Evolutionary conservation across 345 rosid genomes (phyloP), one percentile per base, ranked within the genome.

Genomic region (Crucihimalaya himalaica): DNA sequence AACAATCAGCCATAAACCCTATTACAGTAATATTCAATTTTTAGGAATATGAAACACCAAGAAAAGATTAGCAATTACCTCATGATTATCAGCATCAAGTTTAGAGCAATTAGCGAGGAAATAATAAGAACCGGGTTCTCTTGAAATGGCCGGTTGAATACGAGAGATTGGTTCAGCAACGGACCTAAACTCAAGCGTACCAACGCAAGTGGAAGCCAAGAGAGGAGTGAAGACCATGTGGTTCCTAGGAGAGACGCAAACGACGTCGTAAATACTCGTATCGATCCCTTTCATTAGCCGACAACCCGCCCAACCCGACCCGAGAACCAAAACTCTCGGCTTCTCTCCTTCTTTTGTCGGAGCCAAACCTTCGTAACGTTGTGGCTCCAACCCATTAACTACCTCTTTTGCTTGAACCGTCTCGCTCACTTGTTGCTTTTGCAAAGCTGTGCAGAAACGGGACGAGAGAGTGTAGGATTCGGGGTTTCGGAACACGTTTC

Each of bases 241-340:
- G 72, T 90, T 92, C 78, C 98, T 72, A 7, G 97, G 97, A 2
- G 99, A 92, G 0, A 95, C 92, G 62, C 97, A 91, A 14, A 93
- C 97, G 48, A 93, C 91, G 71, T 93, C 98, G 79, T 91, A 89
- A 3, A 80, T n/a, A 6, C 56, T 54, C 15, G 99, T 88, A 74
- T 95, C 93, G 13, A 95, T 62, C 34, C 86, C 97, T 80, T 95
- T 92, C 93, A 92, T 82, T 18, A 89, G 79, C 53, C 97, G 78
- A 83, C 99, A 90, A 25, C 92, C 97, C 0, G 99, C 97, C 99
- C 99, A 95, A 8, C 99, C 99, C 0, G 94, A 81, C 14, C 97
- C 99, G 74, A 90, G 63, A 34, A 95, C 96, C 80, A 92, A 84
- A 73, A 87, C 82, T 63, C 99, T 82, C 20, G 99, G 93, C 72